Evolutionary conservation across 225 moss, liverwort and hornwort genomes (phyloP).

Genomic region (Marchantia polymorpha): DNA sequence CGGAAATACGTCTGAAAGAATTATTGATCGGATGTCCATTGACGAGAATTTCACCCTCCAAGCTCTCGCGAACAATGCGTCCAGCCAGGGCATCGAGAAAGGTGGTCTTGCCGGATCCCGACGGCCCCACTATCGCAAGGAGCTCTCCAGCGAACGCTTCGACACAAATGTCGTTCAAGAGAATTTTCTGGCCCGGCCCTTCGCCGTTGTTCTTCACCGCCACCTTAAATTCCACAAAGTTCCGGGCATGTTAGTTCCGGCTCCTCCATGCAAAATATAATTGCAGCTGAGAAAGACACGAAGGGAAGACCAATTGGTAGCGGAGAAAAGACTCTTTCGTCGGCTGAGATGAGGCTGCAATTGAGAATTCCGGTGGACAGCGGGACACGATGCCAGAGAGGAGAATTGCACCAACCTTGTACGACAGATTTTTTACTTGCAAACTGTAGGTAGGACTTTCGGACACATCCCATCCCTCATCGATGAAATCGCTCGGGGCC

Average conservation of each 20-base stretch:
- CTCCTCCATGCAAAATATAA: background rate
- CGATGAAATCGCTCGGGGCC: slow-evolving; percentile 31
- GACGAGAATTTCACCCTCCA: slow-evolving; percentile 30
- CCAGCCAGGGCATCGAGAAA: slow-evolving; percentile 44
- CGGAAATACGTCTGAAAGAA: slow-evolving; percentile 38
- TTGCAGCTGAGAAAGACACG: background rate
- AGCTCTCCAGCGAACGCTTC: slow-evolving; percentile 38
- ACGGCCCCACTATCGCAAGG: slow-evolving; percentile 42
- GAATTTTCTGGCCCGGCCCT: slow-evolving; percentile 12
- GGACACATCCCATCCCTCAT: slow-evolving; percentile 30
- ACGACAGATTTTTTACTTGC: slow-evolving; percentile 31
- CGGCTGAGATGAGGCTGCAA: background rate
- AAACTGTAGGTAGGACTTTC: slow-evolving; percentile 39
- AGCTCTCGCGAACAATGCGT: slow-evolving; percentile 33
- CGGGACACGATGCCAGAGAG: background rate
- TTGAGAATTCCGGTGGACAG: background rate
- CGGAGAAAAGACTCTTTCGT: too few species aligned
- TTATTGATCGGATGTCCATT: slow-evolving; percentile 34
- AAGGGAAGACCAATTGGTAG: background rate
- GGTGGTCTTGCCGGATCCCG: slow-evolving; percentile 40
- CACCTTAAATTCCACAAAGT: background rate
- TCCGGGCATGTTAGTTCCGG: background rate
- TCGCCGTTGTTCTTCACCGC: slow-evolving; percentile 16
- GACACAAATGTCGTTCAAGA: slow-evolving; percentile 31
- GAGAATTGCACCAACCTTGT: slow-evolving; percentile 26